Evolutionary conservation across 805 yeast genomes (phyloP).

Genomic region (Saccharomycopsis sp.): DNA sequence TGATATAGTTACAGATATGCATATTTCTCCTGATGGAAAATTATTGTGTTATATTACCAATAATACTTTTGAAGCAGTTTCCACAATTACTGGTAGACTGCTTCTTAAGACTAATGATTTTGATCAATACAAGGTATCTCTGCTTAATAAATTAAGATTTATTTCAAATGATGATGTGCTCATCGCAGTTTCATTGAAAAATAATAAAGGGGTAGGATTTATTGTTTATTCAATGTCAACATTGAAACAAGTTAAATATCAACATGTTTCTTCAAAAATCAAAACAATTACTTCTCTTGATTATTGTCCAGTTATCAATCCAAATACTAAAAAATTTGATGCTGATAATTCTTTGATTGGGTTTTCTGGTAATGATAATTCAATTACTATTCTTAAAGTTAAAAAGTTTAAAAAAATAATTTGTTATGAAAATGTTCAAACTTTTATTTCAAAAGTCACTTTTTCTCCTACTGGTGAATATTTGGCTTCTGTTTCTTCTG

Average conservation of each 20-base stretch:
- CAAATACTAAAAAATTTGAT: conserved; percentile 16
- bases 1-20: conserved; percentile 51
- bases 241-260: conserved; percentile 6
- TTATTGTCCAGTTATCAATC: conserved; percentile 21
- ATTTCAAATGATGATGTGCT: conserved; percentile 27
- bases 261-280: conserved; percentile 28
- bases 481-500: conserved; percentile 68
- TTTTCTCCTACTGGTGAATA: conserved; percentile 59
- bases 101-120: conserved; percentile 22
- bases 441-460: conserved; percentile 60
- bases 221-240: conserved; percentile 14
- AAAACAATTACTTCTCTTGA: conserved; percentile 50
- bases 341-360: conserved; percentile 25
- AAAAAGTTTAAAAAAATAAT: conserved; percentile 41
- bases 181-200: conserved; percentile 34
- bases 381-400: conserved; percentile 46
- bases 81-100: conserved; percentile 36
- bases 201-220: conserved; percentile 32
- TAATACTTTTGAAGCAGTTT: conserved; percentile 39
- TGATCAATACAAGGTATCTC: conserved; percentile 22
- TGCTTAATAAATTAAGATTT: conserved; percentile 35
- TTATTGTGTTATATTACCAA: conserved; percentile 54
- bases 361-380: conserved; percentile 45
- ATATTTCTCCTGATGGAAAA: conserved; percentile 58
- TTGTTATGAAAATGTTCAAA: conserved; percentile 52